Percentiles rank a stretch among this genome's conserved stretches.
Evolutionary conservation across 768 basidiomycete genomes (phyloP).

Genomic region (Rhizopogon vesiculosus): DNA sequence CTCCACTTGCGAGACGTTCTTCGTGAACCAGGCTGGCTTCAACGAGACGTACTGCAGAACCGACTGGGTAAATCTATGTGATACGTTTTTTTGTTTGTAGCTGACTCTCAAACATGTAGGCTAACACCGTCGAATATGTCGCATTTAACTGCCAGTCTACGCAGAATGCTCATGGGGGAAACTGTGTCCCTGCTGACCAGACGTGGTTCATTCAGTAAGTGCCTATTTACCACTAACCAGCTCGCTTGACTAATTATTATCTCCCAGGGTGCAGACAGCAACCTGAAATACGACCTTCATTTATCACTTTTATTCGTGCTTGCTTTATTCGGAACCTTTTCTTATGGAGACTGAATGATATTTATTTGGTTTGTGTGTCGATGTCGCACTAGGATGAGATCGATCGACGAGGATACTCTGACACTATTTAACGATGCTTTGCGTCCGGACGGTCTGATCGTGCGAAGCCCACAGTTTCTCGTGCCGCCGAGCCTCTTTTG

Average conservation of each 20-base stretch:
- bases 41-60: slow-evolving; percentile 40
- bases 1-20: slow-evolving; percentile 40
- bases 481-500: too few species aligned
- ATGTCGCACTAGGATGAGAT: too few species aligned
- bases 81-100: background rate
- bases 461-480: too few species aligned
- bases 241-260: background rate
- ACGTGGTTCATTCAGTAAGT: slow-evolving; percentile 48
- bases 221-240: too few species aligned
- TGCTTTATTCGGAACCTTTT: background rate
- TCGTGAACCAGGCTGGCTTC: slow-evolving; percentile 40
- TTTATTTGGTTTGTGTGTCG: too few species aligned
- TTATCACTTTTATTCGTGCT: background rate
- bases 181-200: slow-evolving; percentile 42
- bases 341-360: too few species aligned
- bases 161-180: slow-evolving; percentile 47
- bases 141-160: slow-evolving; percentile 43
- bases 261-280: background rate
- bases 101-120: slow-evolving; percentile 16
- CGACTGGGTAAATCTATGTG: slow-evolving; percentile 34
- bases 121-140: slow-evolving; percentile 35
- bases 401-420: too few species aligned
- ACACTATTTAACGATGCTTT: too few species aligned
- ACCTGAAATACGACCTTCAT: background rate
- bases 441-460: too few species aligned